These are phyloP conservation scores for Eucalyptus cloeziana DNA, from an alignment of 345 rosid genomes.

Conservation along the genomic window DNA sequence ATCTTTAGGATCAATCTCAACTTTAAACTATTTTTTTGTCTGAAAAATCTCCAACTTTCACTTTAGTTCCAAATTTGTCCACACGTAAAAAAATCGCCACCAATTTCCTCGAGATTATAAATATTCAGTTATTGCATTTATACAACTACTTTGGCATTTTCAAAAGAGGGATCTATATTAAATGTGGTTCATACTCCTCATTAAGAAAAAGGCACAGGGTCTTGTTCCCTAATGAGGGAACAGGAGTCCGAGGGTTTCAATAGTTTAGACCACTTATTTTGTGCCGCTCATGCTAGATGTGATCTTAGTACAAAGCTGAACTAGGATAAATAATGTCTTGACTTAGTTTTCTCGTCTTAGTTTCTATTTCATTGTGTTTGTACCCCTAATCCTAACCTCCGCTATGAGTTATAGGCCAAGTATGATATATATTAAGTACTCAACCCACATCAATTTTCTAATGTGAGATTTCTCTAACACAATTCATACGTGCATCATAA, in stretches of 20 bases:
- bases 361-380: neutral
- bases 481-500: too few species aligned
- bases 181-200: neutral
- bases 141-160: fast-evolving
- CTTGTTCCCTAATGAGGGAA: neutral
- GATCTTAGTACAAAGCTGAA: neutral
- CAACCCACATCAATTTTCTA: too few species aligned
- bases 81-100: neutral
- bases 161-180: too few species aligned
- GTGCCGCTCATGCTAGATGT: neutral
- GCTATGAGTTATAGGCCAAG: too few species aligned
- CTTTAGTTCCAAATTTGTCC: neutral
- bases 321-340: neutral
- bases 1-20: neutral
- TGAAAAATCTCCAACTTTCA: neutral
- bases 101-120: neutral
- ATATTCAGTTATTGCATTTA: too few species aligned
- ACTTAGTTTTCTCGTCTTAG: too few species aligned
- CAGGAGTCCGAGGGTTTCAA: too few species aligned
- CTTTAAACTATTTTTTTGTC: too few species aligned
- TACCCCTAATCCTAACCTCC: neutral
- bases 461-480: too few species aligned
- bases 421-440: too few species aligned
- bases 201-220: fast-evolving
- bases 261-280: too few species aligned